Evolutionary conservation across 2,329 filamentous ascomycete species (phyloP).

Genomic region (Penicillium sp.): DNA sequence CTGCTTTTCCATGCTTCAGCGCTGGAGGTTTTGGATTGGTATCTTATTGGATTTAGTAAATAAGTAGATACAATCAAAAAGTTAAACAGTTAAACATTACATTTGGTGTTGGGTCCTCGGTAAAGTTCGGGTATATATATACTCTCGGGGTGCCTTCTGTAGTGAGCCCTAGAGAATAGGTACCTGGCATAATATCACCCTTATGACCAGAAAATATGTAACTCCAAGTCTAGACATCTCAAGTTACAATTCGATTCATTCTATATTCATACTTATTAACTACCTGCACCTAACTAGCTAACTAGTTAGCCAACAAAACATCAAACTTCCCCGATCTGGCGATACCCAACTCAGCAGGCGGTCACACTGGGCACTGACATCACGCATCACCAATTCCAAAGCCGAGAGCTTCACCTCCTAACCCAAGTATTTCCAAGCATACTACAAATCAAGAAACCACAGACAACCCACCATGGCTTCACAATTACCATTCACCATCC

Average conservation of each 20-base stretch:
- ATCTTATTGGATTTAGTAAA: neutral
- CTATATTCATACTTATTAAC: neutral
- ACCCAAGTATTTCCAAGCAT: neutral
- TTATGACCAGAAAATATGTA: too few relatives aligned
- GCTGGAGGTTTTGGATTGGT: neutral
- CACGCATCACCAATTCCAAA: constrained; percentile 9
- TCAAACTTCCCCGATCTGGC: neutral
- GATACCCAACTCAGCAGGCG: constrained; percentile 11
- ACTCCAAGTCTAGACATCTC: too few relatives aligned
- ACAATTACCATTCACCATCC: constrained; percentile 8
- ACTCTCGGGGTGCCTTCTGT: too few relatives aligned
- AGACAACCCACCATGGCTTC: constrained; percentile 12
- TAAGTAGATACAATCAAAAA: neutral
- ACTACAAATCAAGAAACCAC: neutral
- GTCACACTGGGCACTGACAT: constrained; percentile 23
- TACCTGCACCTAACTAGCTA: too few relatives aligned
- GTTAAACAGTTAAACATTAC: too few relatives aligned
- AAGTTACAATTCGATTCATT: neutral
- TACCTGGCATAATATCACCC: too few relatives aligned
- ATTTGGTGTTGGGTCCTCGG: too few relatives aligned
- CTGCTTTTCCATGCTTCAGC: constrained; percentile 3
- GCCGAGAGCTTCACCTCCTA: neutral
- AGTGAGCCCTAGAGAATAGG: too few relatives aligned
- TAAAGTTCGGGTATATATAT: too few relatives aligned
- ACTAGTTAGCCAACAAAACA: too few relatives aligned